A percentile compares a stretch with the other conserved stretches of the same genome.
Evolutionary conservation across 2,329 filamentous ascomycete genomes (phyloP).

Genomic region (Claviceps africana): DNA sequence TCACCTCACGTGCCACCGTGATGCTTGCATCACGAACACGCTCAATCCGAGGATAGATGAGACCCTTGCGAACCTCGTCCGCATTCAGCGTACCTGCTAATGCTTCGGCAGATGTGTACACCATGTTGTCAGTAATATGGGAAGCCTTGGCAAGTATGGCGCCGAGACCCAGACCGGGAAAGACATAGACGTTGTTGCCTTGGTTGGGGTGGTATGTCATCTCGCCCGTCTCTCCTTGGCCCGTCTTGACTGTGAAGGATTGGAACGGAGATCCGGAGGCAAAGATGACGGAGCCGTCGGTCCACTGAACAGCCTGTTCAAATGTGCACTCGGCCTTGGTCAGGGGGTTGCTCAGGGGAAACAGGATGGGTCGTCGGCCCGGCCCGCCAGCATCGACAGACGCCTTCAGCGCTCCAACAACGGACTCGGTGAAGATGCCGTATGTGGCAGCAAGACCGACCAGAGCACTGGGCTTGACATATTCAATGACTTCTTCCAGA

Average conservation of each 20-base stretch:
- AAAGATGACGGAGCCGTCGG: constrained; percentile 82
- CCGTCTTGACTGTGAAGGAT: constrained; percentile 48
- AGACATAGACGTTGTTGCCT: constrained; percentile 85
- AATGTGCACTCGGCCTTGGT: constrained; percentile 97
- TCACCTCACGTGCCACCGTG: constrained; percentile 77
- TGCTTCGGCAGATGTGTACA: constrained; percentile 81
- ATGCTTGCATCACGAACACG: constrained; percentile 85
- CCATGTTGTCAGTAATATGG: constrained; percentile 85
- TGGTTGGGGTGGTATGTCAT: constrained; percentile 65
- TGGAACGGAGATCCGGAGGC: constrained; percentile 90
- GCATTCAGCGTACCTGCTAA: constrained; percentile 64
- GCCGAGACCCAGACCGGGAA: constrained; percentile 88
- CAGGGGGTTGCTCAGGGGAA: constrained; percentile 91
- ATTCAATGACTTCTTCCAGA: constrained; percentile 82
- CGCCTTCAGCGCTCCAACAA: constrained; percentile 57
- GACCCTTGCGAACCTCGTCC: constrained; percentile 67
- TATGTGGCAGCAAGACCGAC: constrained; percentile 91
- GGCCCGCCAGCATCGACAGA: constrained; percentile 48
- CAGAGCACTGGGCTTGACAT: constrained; percentile 86
- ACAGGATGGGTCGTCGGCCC: constrained; percentile 76
- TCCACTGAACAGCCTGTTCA: constrained; percentile 82
- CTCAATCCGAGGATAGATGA: constrained; percentile 83
- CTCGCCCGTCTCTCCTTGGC: constrained; percentile 34
- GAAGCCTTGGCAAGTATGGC: constrained; percentile 83
- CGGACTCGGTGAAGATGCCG: constrained; percentile 81